These are phyloP conservation scores for Triadica sebifera DNA, from an alignment of 345 rosid species.

Conservation along the genomic window DNA sequence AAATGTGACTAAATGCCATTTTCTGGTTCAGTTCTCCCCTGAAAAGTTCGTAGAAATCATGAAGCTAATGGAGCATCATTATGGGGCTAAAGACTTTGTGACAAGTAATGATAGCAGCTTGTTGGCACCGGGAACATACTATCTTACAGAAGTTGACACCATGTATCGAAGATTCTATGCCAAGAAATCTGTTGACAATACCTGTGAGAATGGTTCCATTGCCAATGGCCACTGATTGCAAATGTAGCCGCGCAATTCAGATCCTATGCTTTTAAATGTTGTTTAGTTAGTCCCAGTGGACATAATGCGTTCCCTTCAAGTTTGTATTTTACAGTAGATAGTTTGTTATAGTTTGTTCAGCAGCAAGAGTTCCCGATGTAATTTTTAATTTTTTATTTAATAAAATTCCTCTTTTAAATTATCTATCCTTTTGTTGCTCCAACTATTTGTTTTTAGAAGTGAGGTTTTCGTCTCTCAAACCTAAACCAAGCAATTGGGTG, in stretches of 20 bases:
- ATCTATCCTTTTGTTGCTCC: background rate
- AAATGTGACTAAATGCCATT: background rate
- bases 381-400: constrained; percentile 12
- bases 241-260: background rate
- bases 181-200: constrained; percentile 41
- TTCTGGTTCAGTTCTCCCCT: constrained; percentile 58
- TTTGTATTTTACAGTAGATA: constrained; percentile 22
- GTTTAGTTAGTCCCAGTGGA: constrained; percentile 4
- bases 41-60: constrained; percentile 81
- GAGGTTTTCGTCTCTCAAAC: too few relatives aligned
- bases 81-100: constrained; percentile 91
- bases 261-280: background rate
- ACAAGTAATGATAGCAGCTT: constrained; percentile 86
- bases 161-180: constrained; percentile 92
- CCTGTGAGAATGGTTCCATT: constrained; percentile 46
- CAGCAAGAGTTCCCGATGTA: background rate
- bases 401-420: background rate
- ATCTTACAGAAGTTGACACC: constrained; percentile 87
- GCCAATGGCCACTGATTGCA: constrained; percentile 64
- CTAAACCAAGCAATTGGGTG: too few relatives aligned
- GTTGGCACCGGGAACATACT: constrained; percentile 85
- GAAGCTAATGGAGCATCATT: constrained; percentile 96
- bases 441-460: background rate
- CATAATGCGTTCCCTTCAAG: constrained; percentile 4
- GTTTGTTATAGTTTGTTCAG: constrained; percentile 15